Conservation (phyloP, 495 filamentous ascomycete genomes). For the Annulohypoxylon stygium region DNA sequence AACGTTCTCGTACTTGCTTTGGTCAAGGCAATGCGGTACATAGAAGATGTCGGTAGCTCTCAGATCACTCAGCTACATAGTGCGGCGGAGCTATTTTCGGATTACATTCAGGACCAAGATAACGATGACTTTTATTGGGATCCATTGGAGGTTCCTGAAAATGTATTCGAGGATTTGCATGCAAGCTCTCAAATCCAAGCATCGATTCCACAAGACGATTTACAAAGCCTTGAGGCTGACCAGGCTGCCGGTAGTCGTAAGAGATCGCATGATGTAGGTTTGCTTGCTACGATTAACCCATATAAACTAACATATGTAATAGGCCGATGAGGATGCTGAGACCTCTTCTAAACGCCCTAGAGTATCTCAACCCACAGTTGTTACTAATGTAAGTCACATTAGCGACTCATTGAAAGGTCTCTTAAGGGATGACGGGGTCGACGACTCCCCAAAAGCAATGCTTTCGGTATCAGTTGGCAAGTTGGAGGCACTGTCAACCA, state of each 20-base stretch:
- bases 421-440: slow-evolving; percentile 38
- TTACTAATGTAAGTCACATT: slow-evolving; percentile 38
- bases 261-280: slow-evolving; percentile 54
- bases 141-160: slow-evolving; percentile 51
- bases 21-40: slow-evolving; percentile 47
- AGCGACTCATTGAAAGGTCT: slow-evolving; percentile 44
- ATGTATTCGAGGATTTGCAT: slow-evolving; percentile 55
- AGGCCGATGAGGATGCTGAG: slow-evolving; percentile 52
- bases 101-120: slow-evolving; percentile 50
- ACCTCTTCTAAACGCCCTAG: slow-evolving; percentile 37
- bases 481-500: slow-evolving; percentile 53
- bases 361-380: slow-evolving; percentile 47
- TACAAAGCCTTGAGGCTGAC: slow-evolving; percentile 15
- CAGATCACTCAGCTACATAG: slow-evolving; percentile 45
- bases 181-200: slow-evolving; percentile 26
- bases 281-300: neutral
- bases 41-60: slow-evolving; percentile 49
- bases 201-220: slow-evolving; percentile 25
- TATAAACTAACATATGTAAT: slow-evolving; percentile 29
- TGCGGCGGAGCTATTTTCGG: slow-evolving; percentile 55
- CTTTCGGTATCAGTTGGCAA: slow-evolving; percentile 50
- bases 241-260: slow-evolving; percentile 49
- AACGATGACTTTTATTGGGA: slow-evolving; percentile 53
- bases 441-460: slow-evolving; percentile 28
- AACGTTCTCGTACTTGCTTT: slow-evolving; percentile 57